Evolutionary conservation across 2,329 filamentous ascomycete species (phyloP), one percentile per base, ranked within the genome.

Genomic region (Aspergillus versicolor): DNA sequence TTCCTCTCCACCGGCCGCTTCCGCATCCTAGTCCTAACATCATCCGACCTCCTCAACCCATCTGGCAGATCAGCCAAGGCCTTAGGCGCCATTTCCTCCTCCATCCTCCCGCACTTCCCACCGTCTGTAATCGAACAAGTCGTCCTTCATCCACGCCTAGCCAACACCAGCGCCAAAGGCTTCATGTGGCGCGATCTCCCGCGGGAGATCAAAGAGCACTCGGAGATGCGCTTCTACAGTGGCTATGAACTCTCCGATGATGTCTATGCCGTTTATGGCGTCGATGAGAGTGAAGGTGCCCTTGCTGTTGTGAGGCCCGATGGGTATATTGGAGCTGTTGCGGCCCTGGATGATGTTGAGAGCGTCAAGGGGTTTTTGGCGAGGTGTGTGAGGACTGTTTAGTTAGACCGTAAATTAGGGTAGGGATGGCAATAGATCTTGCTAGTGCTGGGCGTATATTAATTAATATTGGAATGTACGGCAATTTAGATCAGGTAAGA

Each of bases 261-360:
- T 61, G 69, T 70, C 1, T 75, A 76, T 52, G 58, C 58, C 4
- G 67, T 65, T 7, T 77, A 73, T 49, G 75, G 75, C 0, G 72
- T 77, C 7, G 52, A 69, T 49, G 49, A 61, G 2, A 42, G 58
- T 4, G 47, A 65, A 15, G 74, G 74, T 6, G 72, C 67, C 3
- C 32, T 75, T 32, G 68, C 70, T 17, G 66, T 74, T 15, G 62
- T 77, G 6, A 67, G 75, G 19, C 75, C 74, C 0, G 75, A 77
- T 65, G 74, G 73, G 12, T 75, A 74, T 62, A 58, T 75, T 50
- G 73, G 73, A 17, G 54, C 59, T 8, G 58, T 69, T 45, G 66
- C 66, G 2, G 63, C 60, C 6, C 59, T 74, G 57, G 56, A 58
- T 13, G 70, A 73, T 58, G 63, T 70, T 4, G 34, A 58, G 13